Conservation (phyloP, 2,329 filamentous ascomycete genomes). For the Sordariomycetes sp. region DNA sequence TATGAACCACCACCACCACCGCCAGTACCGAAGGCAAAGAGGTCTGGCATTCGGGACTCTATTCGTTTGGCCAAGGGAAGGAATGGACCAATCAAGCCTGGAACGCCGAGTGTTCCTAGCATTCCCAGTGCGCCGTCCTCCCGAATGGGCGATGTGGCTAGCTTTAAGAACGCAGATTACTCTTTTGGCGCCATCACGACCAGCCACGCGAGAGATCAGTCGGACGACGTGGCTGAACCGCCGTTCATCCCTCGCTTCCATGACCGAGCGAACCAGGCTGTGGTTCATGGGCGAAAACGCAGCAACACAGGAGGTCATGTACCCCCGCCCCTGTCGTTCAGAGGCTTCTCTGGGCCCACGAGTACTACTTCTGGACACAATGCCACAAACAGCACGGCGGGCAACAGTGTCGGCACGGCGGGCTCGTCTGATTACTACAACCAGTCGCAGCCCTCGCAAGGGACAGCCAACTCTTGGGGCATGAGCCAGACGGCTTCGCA, state of each 20-base stretch:
- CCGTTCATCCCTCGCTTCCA: conserved; percentile 64
- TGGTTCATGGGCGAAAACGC: conserved; percentile 68
- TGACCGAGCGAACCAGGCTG: conserved; percentile 29
- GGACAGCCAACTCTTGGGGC: conserved; percentile 33
- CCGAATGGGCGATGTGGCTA: conserved; percentile 23
- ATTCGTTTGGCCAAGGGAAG: conserved; percentile 80
- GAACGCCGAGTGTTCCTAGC: conserved; percentile 6
- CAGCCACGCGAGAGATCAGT: conserved; percentile 36
- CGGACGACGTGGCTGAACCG: conserved; percentile 57
- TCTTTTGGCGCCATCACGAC: conserved; percentile 22
- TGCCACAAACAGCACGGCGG: conserved; percentile 47
- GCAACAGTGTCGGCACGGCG: conserved; percentile 46
- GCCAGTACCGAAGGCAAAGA: conserved; percentile 37
- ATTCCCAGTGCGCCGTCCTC: conserved; percentile 26
- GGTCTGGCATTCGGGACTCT: conserved; percentile 67
- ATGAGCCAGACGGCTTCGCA: conserved; percentile 35
- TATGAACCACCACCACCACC: conserved; percentile 39
- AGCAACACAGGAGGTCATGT: conserved; percentile 79
- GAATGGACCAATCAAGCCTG: conserved; percentile 28
- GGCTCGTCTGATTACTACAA: conserved; percentile 51
- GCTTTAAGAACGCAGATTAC: conserved; percentile 28
- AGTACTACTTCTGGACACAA: conserved; percentile 31
- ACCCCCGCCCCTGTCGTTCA: conserved; percentile 62
- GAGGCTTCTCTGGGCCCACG: conserved; percentile 61
- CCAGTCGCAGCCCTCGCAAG: conserved; percentile 45